Evolutionary conservation across 2,329 filamentous ascomycete species (phyloP).

Genomic region (Zymoseptoria passerinii): DNA sequence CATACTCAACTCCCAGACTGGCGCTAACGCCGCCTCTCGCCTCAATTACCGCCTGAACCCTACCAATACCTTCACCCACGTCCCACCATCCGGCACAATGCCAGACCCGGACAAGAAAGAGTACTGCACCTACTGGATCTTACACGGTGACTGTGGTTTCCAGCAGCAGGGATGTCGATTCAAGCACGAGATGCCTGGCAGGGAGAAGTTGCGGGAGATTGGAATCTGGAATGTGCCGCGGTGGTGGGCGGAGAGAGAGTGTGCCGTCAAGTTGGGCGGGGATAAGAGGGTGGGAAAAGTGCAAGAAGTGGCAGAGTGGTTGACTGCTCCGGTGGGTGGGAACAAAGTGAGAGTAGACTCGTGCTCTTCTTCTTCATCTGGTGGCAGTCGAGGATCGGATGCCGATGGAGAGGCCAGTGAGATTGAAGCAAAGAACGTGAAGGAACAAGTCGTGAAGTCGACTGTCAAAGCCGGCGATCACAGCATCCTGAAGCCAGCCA

Average conservation of each 20-base stretch:
- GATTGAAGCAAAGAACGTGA: neutral
- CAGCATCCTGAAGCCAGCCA: neutral
- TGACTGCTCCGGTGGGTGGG: neutral
- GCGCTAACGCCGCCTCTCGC: conserved; percentile 21
- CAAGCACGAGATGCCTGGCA: conserved; percentile 85
- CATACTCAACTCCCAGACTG: conserved; percentile 23
- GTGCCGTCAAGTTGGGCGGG: conserved; percentile 21
- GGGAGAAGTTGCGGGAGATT: conserved; percentile 55
- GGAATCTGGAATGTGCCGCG: conserved; percentile 53
- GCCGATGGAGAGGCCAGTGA: neutral
- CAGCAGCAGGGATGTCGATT: conserved; percentile 78
- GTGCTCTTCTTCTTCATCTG: neutral
- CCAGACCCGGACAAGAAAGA: conserved; percentile 52
- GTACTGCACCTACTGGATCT: conserved; percentile 86
- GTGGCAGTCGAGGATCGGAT: neutral
- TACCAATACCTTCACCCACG: conserved; percentile 2
- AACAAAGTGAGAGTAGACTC: neutral
- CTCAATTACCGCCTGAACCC: conserved; percentile 18
- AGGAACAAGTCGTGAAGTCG: neutral
- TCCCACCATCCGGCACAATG: conserved; percentile 32
- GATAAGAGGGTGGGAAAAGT: conserved; percentile 2
- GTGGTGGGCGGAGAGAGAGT: conserved; percentile 48
- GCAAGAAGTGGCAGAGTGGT: neutral
- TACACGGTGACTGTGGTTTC: conserved; percentile 76
- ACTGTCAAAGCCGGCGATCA: neutral